Base-by-base conservation (phyloP, 768 basidiomycete genomes). In the Russula lepida region DNA sequence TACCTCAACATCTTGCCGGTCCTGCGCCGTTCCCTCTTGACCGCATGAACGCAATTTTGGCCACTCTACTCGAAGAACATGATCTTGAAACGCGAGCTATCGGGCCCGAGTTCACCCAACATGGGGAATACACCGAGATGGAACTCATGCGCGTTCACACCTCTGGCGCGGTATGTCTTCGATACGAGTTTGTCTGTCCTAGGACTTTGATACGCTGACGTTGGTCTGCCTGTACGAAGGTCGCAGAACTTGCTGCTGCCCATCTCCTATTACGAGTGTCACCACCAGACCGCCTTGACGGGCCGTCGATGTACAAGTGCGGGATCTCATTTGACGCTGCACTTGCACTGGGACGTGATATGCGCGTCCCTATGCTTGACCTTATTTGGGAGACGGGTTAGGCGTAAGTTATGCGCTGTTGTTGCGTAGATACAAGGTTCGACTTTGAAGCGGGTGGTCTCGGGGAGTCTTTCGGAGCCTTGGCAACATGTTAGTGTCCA, bases 1-100 rank as follows among this genome's bases (percentile, higher is more conserved):
- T 86, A 17, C 82, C 92, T 1, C 89, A 92, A 67, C 76, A 85
- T n/a, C 78, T 93, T 4, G 73, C 89, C 2, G 92, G 93, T 1
- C 92, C 93, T 3, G 76, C 80, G 35, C 72, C 85, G 1, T 95
- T 95, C 69, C 83, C 88, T 0, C 71, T 94, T 1, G 93, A 95
- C 67, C 75, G 93, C 32, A 74, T 95, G 56, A 68, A 90, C 4
- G 92, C 89, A 0, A 87, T 95, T 55, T 77, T 94, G 1, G 91
- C 89, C 1, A 80, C 84, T 0, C 72, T 97, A 1, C 66, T 92
- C 13, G 86, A 90, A 66, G 91, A 90, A 68, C 82, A 89, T 65
- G 86, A 81, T 62, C 67, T 71, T 0, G 82, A 88, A 23, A 70
- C 70, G 1, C 75, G 83, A 9, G 68, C 74, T 3, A 71, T 76